Base-by-base conservation (phyloP, 495 filamentous ascomycete genomes). In the Cladorrhinum samala region DNA sequence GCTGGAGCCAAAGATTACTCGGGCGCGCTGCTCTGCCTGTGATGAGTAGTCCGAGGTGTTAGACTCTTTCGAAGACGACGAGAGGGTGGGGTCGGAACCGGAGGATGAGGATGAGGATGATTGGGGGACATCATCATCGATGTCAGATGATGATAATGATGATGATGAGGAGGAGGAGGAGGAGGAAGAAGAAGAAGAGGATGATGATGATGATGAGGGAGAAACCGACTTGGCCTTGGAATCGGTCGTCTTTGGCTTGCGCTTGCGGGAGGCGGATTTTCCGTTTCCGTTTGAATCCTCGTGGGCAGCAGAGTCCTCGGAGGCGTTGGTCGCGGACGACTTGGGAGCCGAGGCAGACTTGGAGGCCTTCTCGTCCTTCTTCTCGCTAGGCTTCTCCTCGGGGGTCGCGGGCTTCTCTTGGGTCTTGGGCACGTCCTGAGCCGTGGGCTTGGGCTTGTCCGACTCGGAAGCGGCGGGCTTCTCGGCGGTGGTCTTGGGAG, bases 1-100 rank as follows among this genome's bases (percentile, higher is more conserved):
- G 27, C 79, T 82, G 18, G 84, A 84, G 25, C 87, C 86, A 66
- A 96, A 94, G 53, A 93, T 75, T 65, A 91, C 79, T 51, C 82
- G 83, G 77, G 69, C 76, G 77, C 69, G 83, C 68, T 67, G 73
- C 62, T 56, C 74, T 66, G 53, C 70, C 46, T 52, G 57, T 46
- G 53, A 56, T 39, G 53, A 33, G 23, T n/a, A n/a, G n/a, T 47
- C 52, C n/a, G 27, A n/a, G 13, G 40, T 16, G 56, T 54, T 55
- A 62, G 67, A 56, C 20, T 70, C 57, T 17, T 70, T 55, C 20
- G 30, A n/a, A 1, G 33, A 9, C 16, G 17, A n/a, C 3, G 4
- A 1, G 56, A 52, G 49, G 25, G 60, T 65, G 30, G 53, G 44
- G 2, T 50, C 40, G 38, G 43, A 13, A 41, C 1, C 52, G 43